Percentiles rank a stretch among this genome's conserved stretches.
Conservation (phyloP, 352 stramenopile species). For the Globisporangium lucens region DNA sequence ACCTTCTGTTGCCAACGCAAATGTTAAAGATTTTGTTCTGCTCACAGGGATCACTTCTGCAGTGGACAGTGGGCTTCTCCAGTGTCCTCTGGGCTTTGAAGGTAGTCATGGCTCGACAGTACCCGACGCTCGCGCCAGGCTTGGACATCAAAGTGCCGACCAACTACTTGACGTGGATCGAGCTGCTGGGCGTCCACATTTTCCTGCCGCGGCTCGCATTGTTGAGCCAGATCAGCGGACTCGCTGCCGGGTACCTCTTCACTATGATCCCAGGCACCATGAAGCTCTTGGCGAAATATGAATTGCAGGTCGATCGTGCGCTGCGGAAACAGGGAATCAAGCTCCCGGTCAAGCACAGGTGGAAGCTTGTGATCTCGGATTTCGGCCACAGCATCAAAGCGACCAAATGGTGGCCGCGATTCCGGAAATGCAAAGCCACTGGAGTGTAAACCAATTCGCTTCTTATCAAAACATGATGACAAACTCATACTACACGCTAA, state of each 20-base stretch:
- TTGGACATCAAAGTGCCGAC: conserved; percentile 29
- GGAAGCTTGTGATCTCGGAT: conserved; percentile 13
- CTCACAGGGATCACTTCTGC: conserved; percentile 16
- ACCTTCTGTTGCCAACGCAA: background rate
- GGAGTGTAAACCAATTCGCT: background rate
- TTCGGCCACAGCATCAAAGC: conserved; percentile 3
- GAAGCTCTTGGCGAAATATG: conserved; percentile 6
- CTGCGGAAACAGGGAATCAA: conserved; percentile 15
- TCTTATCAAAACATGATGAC: background rate
- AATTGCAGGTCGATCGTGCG: conserved; percentile 2
- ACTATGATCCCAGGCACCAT: conserved; percentile 13
- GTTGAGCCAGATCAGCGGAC: conserved; percentile 48
- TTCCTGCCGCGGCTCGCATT: conserved; percentile 46
- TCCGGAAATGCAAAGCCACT: conserved; percentile 9
- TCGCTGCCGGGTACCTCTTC: conserved; percentile 34
- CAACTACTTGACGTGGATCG: conserved; percentile 49
- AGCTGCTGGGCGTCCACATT: conserved; percentile 46
- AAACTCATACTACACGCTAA: background rate
- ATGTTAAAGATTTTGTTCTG: background rate
- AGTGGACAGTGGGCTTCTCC: conserved; percentile 24
- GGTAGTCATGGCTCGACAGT: conserved; percentile 29
- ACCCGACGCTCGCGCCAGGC: conserved; percentile 17
- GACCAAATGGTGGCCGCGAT: conserved; percentile 13
- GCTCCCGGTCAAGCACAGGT: conserved; percentile 17
- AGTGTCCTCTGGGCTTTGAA: conserved; percentile 27